Base-by-base conservation (phyloP, 306 rosid genomes). In the Hippophae gyantsensis region DNA sequence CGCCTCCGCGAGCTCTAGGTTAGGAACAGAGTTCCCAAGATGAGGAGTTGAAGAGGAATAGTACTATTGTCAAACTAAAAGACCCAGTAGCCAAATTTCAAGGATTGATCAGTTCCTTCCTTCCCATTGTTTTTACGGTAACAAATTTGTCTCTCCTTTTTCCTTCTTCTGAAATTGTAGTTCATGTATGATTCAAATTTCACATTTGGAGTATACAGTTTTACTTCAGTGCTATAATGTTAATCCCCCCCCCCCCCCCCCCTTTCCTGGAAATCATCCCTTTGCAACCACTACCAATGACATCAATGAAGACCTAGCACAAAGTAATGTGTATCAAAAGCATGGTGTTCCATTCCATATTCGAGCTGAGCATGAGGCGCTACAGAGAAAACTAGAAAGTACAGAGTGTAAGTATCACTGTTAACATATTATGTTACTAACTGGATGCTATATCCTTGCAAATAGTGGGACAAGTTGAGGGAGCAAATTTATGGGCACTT, bases 321-420 rank as follows among this genome's bases (percentile, higher is more conserved):
- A 87, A 54, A 85, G 70, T 59, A 87, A 92, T 73, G 95, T 92
- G 58, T 64, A 77, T 55, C 98, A 92, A 75, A 83, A 92, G 77
- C 81, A 74, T 42, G 96, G 98, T 56, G 96, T 92, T 81, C 98
- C 98, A 26, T 92, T 72, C 60, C 92, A 95, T 55, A 79, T 92
- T 60, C 75, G 82, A 69, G 98, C 95, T n/a, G 98, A 92, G 63
- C 98, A 92, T 3, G 98, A 85, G 56, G 98, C 96, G 23, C 58
- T 92, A 61, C 96, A 85, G 66, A 83, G 69, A 76, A 88, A 85
- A 74, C 89, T 88, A 38, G 89, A 76, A 86, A 60, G 70, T 88
- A 32, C 89, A 88, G 59, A 76, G 60, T 75, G 98, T 92, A 74
- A 79, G 95, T 67, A 62, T 42, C 63, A 51, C 11, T 52, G 32